A percentile compares a stretch with the other conserved stretches of the same genome.
These are phyloP conservation scores for Cyclospora cayetanensis DNA, from an alignment of 169 alveolate genomes.

Conservation along the genomic window DNA sequence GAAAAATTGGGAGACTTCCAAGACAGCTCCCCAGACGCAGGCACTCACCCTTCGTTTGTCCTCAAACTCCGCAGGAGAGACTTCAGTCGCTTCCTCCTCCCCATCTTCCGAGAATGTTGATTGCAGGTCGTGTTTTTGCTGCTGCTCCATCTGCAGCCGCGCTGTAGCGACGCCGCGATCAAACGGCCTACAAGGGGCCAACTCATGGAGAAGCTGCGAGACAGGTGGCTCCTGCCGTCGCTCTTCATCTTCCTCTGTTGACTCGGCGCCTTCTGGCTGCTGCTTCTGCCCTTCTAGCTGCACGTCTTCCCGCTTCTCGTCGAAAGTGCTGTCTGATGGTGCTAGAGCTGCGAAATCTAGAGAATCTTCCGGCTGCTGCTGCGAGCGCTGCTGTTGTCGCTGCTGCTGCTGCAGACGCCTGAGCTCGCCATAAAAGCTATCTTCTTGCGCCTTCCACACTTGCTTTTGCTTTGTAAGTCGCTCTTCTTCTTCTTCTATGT, in stretches of 20 bases:
- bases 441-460: not conserved
- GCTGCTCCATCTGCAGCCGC: not conserved
- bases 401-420: not conserved
- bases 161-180: not conserved
- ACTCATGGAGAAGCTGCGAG: no score
- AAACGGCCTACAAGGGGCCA: no score
- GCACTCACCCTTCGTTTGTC: not conserved
- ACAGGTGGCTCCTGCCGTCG: no score
- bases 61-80: not conserved
- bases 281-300: no score
- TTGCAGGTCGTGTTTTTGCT: not conserved
- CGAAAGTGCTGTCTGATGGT: no score
- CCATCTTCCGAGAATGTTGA: not conserved
- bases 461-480: not conserved
- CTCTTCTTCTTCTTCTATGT: not conserved
- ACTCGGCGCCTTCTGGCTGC: no score
- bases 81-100: not conserved
- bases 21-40: no score
- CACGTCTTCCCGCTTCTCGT: no score
- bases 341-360: no score
- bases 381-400: slow-evolving; percentile 7
- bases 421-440: not conserved
- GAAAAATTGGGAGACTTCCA: no score
- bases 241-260: no score
- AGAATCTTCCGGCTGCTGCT: not conserved